Evolutionary conservation across 1,284 basidiomycete species (phyloP).

Genomic region (Ustilago xerochloae): DNA sequence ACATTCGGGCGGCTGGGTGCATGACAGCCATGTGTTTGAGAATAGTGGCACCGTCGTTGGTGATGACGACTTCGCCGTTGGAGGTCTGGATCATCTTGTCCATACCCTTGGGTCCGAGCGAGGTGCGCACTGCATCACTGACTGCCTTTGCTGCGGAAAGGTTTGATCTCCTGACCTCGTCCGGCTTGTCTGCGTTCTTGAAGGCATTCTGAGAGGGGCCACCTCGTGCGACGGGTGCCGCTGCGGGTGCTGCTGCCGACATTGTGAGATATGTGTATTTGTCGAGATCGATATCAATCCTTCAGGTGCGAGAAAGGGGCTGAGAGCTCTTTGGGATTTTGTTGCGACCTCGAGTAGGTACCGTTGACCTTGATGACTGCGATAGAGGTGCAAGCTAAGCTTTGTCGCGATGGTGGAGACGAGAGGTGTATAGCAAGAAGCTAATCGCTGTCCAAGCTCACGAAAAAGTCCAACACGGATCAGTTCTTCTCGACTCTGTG

Average conservation of each 20-base stretch:
- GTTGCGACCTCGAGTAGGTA: no score
- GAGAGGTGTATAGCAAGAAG: not conserved
- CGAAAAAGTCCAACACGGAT: constrained; percentile 1
- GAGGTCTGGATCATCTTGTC: constrained; percentile 99
- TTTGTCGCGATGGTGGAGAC: not conserved
- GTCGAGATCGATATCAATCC: not conserved
- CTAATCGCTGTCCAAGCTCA: not conserved
- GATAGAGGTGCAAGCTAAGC: no score
- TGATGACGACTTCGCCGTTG: constrained; percentile 96
- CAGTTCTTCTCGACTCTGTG: not conserved
- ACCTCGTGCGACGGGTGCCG: constrained; percentile 32
- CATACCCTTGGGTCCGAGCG: constrained; percentile 97
- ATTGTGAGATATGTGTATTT: constrained; percentile 4
- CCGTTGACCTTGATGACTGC: no score
- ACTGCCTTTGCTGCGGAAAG: constrained; percentile 77
- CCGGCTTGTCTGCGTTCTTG: constrained; percentile 68
- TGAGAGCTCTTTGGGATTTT: no score
- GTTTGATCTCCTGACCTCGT: constrained; percentile 67
- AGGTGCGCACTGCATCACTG: constrained; percentile 96
- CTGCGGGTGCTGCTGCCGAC: constrained; percentile 47
- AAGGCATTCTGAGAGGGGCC: constrained; percentile 58
- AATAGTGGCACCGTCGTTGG: constrained; percentile 99
- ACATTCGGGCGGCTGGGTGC: constrained; percentile 97
- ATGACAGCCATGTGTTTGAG: constrained; percentile 96
- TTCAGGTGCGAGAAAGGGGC: not conserved